Evolutionary conservation across 2,329 filamentous ascomycete genomes (phyloP), one percentile per base, ranked within the genome.

Genomic region (Decorospora gaudefroyi): DNA sequence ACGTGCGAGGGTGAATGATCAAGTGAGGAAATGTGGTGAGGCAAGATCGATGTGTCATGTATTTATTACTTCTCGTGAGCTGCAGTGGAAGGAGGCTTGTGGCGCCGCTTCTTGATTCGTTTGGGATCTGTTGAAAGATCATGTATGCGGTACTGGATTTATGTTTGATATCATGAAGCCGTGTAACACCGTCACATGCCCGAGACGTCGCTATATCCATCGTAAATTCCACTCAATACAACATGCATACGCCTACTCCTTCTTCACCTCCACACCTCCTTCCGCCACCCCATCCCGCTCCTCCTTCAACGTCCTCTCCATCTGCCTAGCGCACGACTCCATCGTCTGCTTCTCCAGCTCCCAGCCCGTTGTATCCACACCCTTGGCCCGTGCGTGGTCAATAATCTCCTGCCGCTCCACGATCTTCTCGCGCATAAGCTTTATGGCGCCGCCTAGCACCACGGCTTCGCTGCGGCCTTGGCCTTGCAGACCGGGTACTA

Each of bases 381-480:
- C 72, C 21, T 63, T 64, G 18, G 61, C 63, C 35, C 62, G 66
- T 22, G 70, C 67, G 17, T 65, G 57, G 12, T 67, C 65, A 37
- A 70, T 71, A 59, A 67, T 61, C 42, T 54, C 49, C 53, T 68
- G 56, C 23, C 69, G 61, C 53, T 67, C 57, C 8, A 60, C 51
- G 19, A 76, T 67, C 64, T 74, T 62, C 36, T 73, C 65, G 41
- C 67, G 59, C 62, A 77, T 71, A 57, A 68, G 70, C 31, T 70
- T 66, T 41, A 78, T 70, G 1, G 75, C 76, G 16, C 69, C 70
- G 51, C 84, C 82, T 15, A 96, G 76, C n/a, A 96, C 89, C 12
- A 90, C 77, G 18, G 88, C 88, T 69, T 96, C 90, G 53, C 88
- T 93, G 31, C 90, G 83, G 1, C 87, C 90, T 62, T 91, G 87